Evolutionary conservation across 306 rosid genomes (phyloP), one percentile per base, ranked within the genome.

Genomic region (Prunus armeniaca): DNA sequence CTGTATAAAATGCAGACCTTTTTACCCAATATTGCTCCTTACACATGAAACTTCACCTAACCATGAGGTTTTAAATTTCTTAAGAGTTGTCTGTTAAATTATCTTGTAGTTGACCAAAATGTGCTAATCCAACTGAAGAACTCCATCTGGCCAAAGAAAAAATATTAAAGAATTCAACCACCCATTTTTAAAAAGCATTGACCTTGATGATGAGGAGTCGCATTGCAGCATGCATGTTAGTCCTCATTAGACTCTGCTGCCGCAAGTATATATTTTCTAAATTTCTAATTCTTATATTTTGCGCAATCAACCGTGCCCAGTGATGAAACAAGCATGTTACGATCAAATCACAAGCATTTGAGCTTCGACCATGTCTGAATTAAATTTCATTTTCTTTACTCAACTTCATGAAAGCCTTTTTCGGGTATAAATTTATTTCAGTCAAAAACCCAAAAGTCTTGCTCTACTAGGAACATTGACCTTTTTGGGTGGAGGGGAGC

Each of bases 71-170:
- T 18, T 45, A 52, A 54, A 12, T 4, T 8, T 34, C 43, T 28
- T 5, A 1, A 30, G 28, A 6, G 6, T 79, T 25, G 63, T 72
- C 43, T 66, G 74, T 55, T 54, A 67, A 67, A 74, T 67, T 47
- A 74, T 54, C 50, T 14, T 74, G 47, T 74, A 25, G 67, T 69
- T 69, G 80, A 80, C 77, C 77, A 62, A 68, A 52, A 14, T 45
- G 38, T 27, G 47, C 27, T 28, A 15, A 60, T 30, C 52, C 69
- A 54, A n/a, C 60, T 20, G 1, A 62, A 24, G 67, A 43, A 5
- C 5, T 43, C 76, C 76, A 73, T 10, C 6, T 62, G 67, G 45
- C 67, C 67, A 62, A 62, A 14, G 17, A 7, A 27, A 5, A 14
- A 6, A 32, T 15, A 15, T 63, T 6, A 63, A 28, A 14, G 46